Conservation (phyloP, 495 filamentous ascomycete genomes). For the Bombardia bombarda region DNA sequence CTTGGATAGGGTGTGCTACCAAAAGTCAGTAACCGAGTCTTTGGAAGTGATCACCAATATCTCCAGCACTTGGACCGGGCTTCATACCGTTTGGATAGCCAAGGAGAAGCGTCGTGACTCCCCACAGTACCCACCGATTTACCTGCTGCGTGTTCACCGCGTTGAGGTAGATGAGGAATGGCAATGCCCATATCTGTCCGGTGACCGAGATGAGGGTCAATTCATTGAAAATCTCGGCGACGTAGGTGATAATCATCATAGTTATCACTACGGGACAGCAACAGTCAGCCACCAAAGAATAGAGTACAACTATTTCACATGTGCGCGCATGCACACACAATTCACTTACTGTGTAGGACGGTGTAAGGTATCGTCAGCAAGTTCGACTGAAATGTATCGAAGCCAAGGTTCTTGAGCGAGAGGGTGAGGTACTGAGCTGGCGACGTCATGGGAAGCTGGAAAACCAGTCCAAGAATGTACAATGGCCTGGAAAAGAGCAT, state of each 20-base stretch:
- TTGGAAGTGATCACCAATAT: neutral
- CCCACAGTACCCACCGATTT: constrained; percentile 49
- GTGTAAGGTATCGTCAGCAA: constrained; percentile 32
- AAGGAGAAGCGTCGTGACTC: constrained; percentile 49
- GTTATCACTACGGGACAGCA: constrained; percentile 24
- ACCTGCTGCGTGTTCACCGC: constrained; percentile 33
- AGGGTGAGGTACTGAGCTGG: constrained; percentile 58
- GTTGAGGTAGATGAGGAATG: constrained; percentile 48
- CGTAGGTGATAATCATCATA: constrained; percentile 42
- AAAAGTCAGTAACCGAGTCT: neutral
- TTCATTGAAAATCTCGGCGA: constrained; percentile 41
- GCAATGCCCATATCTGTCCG: constrained; percentile 48
- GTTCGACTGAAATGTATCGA: constrained; percentile 63
- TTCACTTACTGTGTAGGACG: constrained; percentile 25
- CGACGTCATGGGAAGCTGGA: constrained; percentile 52
- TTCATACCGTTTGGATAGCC: constrained; percentile 46
- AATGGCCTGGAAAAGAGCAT: constrained; percentile 38
- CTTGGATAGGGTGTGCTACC: constrained; percentile 50
- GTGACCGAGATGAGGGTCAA: constrained; percentile 38
- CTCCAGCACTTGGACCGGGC: neutral
- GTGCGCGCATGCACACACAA: neutral
- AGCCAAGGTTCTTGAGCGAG: constrained; percentile 54
- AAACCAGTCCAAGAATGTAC: constrained; percentile 57
- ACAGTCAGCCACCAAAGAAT: neutral
- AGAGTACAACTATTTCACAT: neutral